These are phyloP conservation scores for Colletotrichum lupini DNA, from an alignment of 2,329 filamentous ascomycete species.

Conservation along the genomic window DNA sequence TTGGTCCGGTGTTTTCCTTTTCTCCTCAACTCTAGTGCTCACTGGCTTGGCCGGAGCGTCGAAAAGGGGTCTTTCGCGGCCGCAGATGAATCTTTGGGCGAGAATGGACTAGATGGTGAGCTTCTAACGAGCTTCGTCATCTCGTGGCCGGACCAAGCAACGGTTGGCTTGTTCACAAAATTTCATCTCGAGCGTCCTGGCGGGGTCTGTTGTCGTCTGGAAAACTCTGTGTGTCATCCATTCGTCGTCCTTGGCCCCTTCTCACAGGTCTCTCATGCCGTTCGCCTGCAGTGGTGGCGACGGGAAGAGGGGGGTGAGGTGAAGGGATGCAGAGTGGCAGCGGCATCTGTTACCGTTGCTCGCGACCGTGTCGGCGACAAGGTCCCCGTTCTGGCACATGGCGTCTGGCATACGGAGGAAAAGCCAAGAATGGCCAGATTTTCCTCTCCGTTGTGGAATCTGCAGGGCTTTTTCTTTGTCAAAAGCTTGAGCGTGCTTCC, in stretches of 20 bases:
- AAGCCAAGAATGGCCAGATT: constrained; percentile 11
- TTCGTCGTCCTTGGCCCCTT: not conserved
- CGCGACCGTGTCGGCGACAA: not conserved
- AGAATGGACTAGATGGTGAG: not conserved
- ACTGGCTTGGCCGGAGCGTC: constrained; percentile 1
- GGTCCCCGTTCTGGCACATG: not conserved
- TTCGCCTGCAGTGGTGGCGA: not conserved
- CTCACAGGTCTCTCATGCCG: not conserved
- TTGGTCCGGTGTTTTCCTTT: not conserved
- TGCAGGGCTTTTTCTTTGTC: not conserved
- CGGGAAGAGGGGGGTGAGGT: not conserved
- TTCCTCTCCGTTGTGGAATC: not conserved
- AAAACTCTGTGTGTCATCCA: constrained; percentile 8
- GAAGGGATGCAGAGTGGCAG: not conserved
- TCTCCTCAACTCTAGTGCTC: not conserved
- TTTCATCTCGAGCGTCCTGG: not conserved
- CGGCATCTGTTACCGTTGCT: not conserved
- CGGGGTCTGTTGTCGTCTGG: constrained; percentile 19
- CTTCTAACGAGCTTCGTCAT: not conserved
- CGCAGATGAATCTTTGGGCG: not conserved
- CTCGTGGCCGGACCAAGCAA: constrained; percentile 12
- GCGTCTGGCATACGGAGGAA: not conserved
- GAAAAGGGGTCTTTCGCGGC: not conserved
- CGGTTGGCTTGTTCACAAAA: constrained; percentile 11
- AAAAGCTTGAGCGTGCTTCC: not conserved